These are phyloP conservation scores for Boletus rubroflammeus DNA, from an alignment of 768 basidiomycete species.

Conservation along the genomic window DNA sequence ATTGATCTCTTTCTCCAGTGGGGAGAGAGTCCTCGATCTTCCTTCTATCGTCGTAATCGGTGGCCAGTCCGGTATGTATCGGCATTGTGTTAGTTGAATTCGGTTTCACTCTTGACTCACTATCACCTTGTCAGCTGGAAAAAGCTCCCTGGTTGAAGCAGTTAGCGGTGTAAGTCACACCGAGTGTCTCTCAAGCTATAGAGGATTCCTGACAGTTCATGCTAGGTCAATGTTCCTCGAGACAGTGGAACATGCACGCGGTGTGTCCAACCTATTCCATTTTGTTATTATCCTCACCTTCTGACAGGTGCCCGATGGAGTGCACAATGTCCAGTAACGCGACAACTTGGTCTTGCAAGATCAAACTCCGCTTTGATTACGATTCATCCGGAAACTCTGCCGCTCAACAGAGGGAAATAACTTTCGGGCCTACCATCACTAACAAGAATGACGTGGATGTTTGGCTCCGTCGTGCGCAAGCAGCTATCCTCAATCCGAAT, in stretches of 20 bases:
- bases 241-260: conserved; percentile 61
- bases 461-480: conserved; percentile 44
- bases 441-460: conserved; percentile 36
- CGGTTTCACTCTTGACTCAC: neutral
- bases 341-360: conserved; percentile 41
- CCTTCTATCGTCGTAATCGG: conserved; percentile 57
- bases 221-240: conserved; percentile 56
- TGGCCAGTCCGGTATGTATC: conserved; percentile 46
- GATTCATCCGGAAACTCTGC: conserved; percentile 28
- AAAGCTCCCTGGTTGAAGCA: conserved; percentile 58
- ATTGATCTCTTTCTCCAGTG: conserved; percentile 27
- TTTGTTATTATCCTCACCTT: neutral
- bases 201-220: neutral
- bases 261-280: conserved; percentile 23
- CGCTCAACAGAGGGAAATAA: conserved; percentile 1
- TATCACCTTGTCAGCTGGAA: conserved; percentile 41
- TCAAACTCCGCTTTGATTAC: conserved; percentile 39
- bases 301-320: conserved; percentile 49
- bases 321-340: conserved; percentile 43
- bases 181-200: neutral
- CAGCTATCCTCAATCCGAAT: conserved; percentile 39
- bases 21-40: conserved; percentile 38
- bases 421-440: conserved; percentile 33
- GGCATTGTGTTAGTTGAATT: neutral
- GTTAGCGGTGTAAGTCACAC: conserved; percentile 45